Evolutionary conservation across 345 rosid species (phyloP), one percentile per base, ranked within the genome.

Genomic region (Rubroshorea leprosula): DNA sequence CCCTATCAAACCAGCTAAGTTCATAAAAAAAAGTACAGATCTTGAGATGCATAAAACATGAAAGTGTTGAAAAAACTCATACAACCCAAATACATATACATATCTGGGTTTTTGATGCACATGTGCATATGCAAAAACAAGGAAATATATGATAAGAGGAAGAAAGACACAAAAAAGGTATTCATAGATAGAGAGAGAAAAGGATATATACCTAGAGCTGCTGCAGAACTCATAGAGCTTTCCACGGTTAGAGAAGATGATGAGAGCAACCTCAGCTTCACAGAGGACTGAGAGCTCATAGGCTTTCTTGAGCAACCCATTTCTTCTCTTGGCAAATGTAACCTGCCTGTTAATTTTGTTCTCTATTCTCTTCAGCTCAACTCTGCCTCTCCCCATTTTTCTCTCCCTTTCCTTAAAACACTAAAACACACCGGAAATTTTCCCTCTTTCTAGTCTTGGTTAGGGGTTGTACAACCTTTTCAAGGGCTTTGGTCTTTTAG

Each of bases 321-420:
- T 81, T 74, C 87, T 78, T 62, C 87, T 81, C 83, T 81, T 81
- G 3, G 83, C 74, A 70, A 81, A 81, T 0, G 87, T 81, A 27
- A 81, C 87, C 20, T 81, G 87, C 71, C 83, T 78, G 71, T 82
- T 82, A 43, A 79, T 77, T 75, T 82, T 79, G 72, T 82, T 82
- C 72, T 82, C 87, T 68, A 82, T 79, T 49, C 82, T 79, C 73
- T 82, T 82, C 70, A 82, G 62, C 74, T 79, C 82, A 38, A 82
- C 87, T 71, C 64, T 82, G 49, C 87, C 87, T 65, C 87, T 82
- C 17, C 87, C 87, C 87, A 82, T 81, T 1, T 51, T 58, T 46
- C 23, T 31, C 61, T 22, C 26, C n/a, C n/a, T n/a, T 61, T 26
- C 4, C 5, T 27, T 27, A 8, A 27, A 35, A 13, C 20, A 17